Evolutionary conservation across 1,284 basidiomycete species (phyloP).

Genomic region (Kwoniella shivajii): DNA sequence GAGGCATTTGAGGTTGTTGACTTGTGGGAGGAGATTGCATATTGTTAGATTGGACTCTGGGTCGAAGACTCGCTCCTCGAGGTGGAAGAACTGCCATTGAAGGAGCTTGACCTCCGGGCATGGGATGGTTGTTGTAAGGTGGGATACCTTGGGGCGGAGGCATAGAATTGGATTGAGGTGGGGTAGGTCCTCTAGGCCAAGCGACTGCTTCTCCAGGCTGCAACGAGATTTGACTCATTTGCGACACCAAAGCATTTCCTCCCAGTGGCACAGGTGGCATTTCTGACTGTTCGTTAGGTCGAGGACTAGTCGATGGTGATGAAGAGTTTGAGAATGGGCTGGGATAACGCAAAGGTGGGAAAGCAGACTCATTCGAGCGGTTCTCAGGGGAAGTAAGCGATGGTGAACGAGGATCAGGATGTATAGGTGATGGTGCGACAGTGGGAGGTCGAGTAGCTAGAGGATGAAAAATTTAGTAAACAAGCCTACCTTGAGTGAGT

Average conservation of each 20-base stretch:
- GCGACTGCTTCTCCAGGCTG: slow-evolving; percentile 38
- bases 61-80: slow-evolving; percentile 37
- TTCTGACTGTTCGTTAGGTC: slow-evolving; percentile 21
- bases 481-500: background rate
- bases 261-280: slow-evolving; percentile 29
- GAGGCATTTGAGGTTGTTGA: slow-evolving; percentile 21
- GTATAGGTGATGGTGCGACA: slow-evolving; percentile 14
- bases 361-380: slow-evolving; percentile 21
- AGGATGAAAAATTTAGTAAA: background rate
- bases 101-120: slow-evolving; percentile 4
- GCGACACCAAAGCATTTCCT: slow-evolving; percentile 33
- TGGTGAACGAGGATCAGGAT: slow-evolving; percentile 34
- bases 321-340: slow-evolving; percentile 34
- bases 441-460: slow-evolving; percentile 20
- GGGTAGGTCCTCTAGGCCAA: slow-evolving; percentile 35
- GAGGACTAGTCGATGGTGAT: slow-evolving; percentile 30
- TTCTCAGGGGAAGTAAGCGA: slow-evolving; percentile 23
- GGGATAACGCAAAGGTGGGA: slow-evolving; percentile 38
- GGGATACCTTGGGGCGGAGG: slow-evolving; percentile 7
- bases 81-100: slow-evolving; percentile 29
- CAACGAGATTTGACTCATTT: slow-evolving; percentile 40
- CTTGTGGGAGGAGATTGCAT: slow-evolving; percentile 2
- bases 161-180: slow-evolving; percentile 15
- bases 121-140: background rate
- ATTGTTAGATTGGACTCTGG: slow-evolving; percentile 10